Base-by-base conservation (phyloP, 2,329 filamentous ascomycete species). In the Aureobasidium mangrovei region DNA sequence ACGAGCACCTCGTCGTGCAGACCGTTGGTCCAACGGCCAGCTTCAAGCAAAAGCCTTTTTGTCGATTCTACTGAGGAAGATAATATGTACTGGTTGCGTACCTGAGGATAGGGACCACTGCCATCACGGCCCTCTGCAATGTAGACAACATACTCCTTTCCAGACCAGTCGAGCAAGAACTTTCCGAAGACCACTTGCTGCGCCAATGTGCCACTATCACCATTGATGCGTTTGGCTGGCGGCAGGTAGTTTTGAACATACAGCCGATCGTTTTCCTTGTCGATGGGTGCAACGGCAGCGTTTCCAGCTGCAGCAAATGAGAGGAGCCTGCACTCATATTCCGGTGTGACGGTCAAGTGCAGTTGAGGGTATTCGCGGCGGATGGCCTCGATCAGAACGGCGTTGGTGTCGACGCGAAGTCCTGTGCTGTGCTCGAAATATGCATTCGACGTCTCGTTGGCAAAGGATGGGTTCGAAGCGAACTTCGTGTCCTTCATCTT, bases 1-100 rank as follows among this genome's bases (percentile, higher is more conserved):
- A 88, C 80, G 73, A 81, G 82, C 31, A 86, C 76, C 67, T 85
- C 81, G 28, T 80, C 70, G 61, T 84, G 82, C 24, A 86, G 67
- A 58, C 81, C 74, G 54, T 68, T 70, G 26, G 68, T 70, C 78
- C 80, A 86, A 24, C 67, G 64, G 0, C 79, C 77, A 0, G 76
- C 80, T 3, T 77, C 76, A 6, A 77, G 69, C 31, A 86, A 67
- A 39, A 86, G 69, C 3, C 72, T 70, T 56, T 84, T 76, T 2
- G 64, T 65, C 2, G 63, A 60, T 9, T 65, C 59, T 2, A 64
- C 60, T 3, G 65, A 66, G 4, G 62, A 47, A 4, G 71, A 73
- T 31, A 76, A 65, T 54, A 77, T 67, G 60, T 75, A 76, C 57
- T 74, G 66, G 54, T 72, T 69, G 10, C 58, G 58, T 27, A 69